These are phyloP conservation scores for Claviceps spartinae DNA, from an alignment of 2,329 filamentous ascomycete species.

Conservation along the genomic window DNA sequence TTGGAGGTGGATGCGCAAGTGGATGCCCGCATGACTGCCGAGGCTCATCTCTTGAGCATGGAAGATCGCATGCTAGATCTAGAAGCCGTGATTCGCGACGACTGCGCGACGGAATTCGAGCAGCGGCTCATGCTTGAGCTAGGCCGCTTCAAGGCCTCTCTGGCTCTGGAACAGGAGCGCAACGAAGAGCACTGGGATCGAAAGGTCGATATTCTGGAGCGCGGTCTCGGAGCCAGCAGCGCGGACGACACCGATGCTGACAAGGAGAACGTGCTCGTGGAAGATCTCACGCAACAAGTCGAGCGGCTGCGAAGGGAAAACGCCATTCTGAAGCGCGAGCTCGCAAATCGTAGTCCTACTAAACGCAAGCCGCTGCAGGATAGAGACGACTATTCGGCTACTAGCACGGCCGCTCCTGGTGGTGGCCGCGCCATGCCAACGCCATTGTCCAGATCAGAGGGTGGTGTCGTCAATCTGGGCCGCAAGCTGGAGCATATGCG, in stretches of 20 bases:
- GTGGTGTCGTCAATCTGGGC: constrained; percentile 25
- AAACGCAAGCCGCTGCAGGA: constrained; percentile 44
- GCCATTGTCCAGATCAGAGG: constrained; percentile 4
- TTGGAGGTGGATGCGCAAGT: constrained; percentile 57
- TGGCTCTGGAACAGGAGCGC: constrained; percentile 66
- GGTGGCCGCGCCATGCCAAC: background rate
- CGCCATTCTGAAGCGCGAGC: constrained; percentile 49
- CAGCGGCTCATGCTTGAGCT: constrained; percentile 59
- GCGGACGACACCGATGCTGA: constrained; percentile 38
- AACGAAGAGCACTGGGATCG: constrained; percentile 76
- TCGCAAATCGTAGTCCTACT: constrained; percentile 48
- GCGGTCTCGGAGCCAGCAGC: constrained; percentile 28
- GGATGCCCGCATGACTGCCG: constrained; percentile 54
- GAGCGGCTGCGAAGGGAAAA: constrained; percentile 54
- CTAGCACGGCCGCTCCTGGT: background rate
- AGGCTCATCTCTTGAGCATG: constrained; percentile 58
- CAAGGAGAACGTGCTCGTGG: constrained; percentile 48
- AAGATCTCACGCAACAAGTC: constrained; percentile 58
- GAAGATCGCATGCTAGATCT: constrained; percentile 52
- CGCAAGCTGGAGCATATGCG: constrained; percentile 37
- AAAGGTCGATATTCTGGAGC: constrained; percentile 59
- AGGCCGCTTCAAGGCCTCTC: constrained; percentile 64
- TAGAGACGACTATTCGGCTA: constrained; percentile 28
- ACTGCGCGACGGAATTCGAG: constrained; percentile 81
- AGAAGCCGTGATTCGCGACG: constrained; percentile 76